phyloP scores from a whole-genome alignment of 1,139 yeast species.

The Arxiozyma slooffiae region DNA sequence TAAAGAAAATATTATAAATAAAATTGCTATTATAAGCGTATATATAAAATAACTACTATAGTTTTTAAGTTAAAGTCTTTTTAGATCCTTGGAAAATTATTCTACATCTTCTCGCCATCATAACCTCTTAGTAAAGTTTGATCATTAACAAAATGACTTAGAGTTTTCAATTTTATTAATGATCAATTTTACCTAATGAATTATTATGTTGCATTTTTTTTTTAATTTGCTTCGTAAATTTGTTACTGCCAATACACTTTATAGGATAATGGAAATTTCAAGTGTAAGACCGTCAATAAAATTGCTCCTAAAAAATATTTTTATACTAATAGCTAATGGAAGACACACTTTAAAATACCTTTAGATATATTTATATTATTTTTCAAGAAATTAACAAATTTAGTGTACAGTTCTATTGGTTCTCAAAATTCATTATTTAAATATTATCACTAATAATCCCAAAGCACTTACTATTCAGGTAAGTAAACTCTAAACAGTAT shows the following conservation, averaged over 20 bases:
- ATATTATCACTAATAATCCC: slow-evolving; percentile 82
- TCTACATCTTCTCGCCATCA: slow-evolving; percentile 66
- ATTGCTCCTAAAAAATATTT: slow-evolving; percentile 51
- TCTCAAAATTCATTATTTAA: too few species aligned
- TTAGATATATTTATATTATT: slow-evolving; percentile 37
- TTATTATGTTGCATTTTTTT: slow-evolving; percentile 81
- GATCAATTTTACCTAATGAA: slow-evolving; percentile 85
- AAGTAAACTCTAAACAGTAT: slow-evolving; percentile 38
- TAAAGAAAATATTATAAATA: too few species aligned
- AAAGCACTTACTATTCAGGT: slow-evolving; percentile 51
- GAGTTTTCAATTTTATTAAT: slow-evolving; percentile 88
- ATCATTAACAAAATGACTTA: slow-evolving; percentile 42
- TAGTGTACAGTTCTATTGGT: too few species aligned
- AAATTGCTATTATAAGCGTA: too few species aligned
- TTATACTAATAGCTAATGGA: slow-evolving; percentile 68
- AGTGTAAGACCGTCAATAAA: slow-evolving; percentile 61
- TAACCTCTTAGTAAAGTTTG: slow-evolving; percentile 60
- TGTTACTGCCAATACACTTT: slow-evolving; percentile 47
- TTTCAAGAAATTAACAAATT: slow-evolving; percentile 48
- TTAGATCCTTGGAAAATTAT: slow-evolving; percentile 52
- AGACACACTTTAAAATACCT: slow-evolving; percentile 42
- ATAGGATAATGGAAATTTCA: slow-evolving; percentile 54
- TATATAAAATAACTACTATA: background rate
- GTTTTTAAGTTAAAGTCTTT: background rate
- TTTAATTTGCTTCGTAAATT: slow-evolving; percentile 56